Percentiles rank a stretch among this genome's conserved stretches.
These are phyloP conservation scores for Madurella fahalii DNA, from an alignment of 2,329 filamentous ascomycete species.

Conservation along the genomic window DNA sequence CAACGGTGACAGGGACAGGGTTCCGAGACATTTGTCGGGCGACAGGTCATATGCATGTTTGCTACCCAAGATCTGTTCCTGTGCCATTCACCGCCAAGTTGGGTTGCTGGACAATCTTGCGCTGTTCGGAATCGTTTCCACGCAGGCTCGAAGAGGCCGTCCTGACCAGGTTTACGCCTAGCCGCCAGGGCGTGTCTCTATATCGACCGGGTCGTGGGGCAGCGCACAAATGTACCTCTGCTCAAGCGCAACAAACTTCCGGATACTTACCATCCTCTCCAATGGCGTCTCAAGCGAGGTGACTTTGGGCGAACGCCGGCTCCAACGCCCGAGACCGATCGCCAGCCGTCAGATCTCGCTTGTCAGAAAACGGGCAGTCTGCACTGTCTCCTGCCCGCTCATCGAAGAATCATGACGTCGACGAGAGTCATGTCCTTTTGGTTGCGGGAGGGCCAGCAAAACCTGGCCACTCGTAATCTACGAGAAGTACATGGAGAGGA, in stretches of 20 bases:
- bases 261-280: not conserved
- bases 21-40: slow-evolving; percentile 20
- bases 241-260: too few relatives aligned
- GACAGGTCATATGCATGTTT: slow-evolving; percentile 28
- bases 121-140: slow-evolving; percentile 16
- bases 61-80: slow-evolving; percentile 29
- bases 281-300: not conserved
- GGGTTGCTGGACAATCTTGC: slow-evolving; percentile 23
- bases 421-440: slow-evolving; percentile 10
- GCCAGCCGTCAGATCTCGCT: not conserved
- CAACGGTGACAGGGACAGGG: slow-evolving; percentile 24
- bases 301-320: not conserved
- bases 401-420: slow-evolving; percentile 11
- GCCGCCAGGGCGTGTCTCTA: slow-evolving; percentile 19
- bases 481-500: not conserved
- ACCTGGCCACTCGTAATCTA: not conserved
- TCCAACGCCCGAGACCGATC: too few relatives aligned
- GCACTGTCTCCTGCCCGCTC: not conserved
- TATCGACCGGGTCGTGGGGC: not conserved
- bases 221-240: not conserved
- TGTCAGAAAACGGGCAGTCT: not conserved
- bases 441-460: not conserved
- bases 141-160: slow-evolving; percentile 15
- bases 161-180: slow-evolving; percentile 19
- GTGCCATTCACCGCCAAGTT: slow-evolving; percentile 31